phyloP scores from a whole-genome alignment of 805 yeast species.

The Cyberlindnera bimundalis region DNA sequence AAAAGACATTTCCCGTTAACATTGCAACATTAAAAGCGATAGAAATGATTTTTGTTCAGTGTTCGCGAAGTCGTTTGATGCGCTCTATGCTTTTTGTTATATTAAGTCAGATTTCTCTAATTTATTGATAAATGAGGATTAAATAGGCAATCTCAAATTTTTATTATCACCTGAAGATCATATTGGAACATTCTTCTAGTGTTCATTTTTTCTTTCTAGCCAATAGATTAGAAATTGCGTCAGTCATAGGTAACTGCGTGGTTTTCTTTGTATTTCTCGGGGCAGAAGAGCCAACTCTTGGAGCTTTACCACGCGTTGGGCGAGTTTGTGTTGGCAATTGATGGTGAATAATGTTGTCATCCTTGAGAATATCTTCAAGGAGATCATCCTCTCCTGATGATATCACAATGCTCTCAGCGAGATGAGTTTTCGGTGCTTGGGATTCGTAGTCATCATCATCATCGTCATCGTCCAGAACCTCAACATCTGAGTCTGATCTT shows the following conservation, averaged over 20 bases:
- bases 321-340: no score
- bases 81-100: no score
- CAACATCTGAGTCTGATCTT: slow-evolving; percentile 10
- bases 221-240: slow-evolving; percentile 7
- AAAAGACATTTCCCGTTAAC: not conserved
- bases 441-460: not conserved
- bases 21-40: not conserved
- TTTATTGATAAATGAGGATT: no score
- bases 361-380: not conserved
- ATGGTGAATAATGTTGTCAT: not conserved
- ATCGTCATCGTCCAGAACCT: not conserved
- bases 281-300: not conserved
- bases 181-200: no score
- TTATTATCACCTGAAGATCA: no score
- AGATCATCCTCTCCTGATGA: slow-evolving; percentile 4
- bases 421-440: not conserved
- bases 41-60: no score
- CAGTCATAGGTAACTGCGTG: slow-evolving; percentile 3
- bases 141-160: no score
- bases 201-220: slow-evolving; percentile 11
- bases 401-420: slow-evolving; percentile 4
- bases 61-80: not conserved
- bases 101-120: no score
- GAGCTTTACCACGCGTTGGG: not conserved
- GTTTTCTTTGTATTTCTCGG: not conserved